phyloP scores from a whole-genome alignment of 2,329 filamentous ascomycete species.

The Salinomyces thailandicus region DNA sequence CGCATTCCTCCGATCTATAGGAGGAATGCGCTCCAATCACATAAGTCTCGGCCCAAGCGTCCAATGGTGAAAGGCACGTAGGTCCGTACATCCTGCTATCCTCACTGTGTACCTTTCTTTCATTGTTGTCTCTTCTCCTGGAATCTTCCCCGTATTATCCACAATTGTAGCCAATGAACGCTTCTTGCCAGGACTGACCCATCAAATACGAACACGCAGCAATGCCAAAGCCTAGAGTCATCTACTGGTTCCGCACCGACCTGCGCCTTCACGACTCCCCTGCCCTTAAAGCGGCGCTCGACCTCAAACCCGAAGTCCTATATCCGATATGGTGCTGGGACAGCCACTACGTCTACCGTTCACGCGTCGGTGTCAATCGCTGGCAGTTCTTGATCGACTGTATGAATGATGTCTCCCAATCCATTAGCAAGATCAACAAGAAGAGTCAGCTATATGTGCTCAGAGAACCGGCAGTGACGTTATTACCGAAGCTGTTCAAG shows the following conservation, averaged over 20 bases:
- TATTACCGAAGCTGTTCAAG: conserved; percentile 62
- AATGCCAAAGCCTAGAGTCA: conserved; percentile 43
- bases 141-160: too few relatives aligned
- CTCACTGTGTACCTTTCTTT: too few relatives aligned
- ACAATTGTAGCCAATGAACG: too few relatives aligned
- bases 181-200: too few relatives aligned
- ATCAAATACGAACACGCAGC: too few relatives aligned
- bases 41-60: too few relatives aligned
- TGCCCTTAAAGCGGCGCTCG: conserved; percentile 59
- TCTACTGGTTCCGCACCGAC: conserved; percentile 61
- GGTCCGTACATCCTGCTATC: too few relatives aligned
- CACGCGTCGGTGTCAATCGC: conserved; percentile 59
- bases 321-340: conserved; percentile 76
- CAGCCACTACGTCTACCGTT: conserved; percentile 66
- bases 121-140: too few relatives aligned
- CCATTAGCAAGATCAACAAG: conserved; percentile 57
- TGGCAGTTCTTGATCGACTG: conserved; percentile 71
- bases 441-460: conserved; percentile 63
- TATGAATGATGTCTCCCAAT: conserved; percentile 57
- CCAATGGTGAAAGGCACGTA: too few relatives aligned
- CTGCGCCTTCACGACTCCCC: conserved; percentile 68
- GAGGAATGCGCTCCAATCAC: too few relatives aligned
- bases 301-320: conserved; percentile 58
- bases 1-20: too few relatives aligned
- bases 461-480: conserved; percentile 59